A percentile compares a stretch with the other conserved stretches of the same genome.
Evolutionary conservation across 352 stramenopile genomes (phyloP).

Genomic region (Hyaloperonospora arabidopsidis): DNA sequence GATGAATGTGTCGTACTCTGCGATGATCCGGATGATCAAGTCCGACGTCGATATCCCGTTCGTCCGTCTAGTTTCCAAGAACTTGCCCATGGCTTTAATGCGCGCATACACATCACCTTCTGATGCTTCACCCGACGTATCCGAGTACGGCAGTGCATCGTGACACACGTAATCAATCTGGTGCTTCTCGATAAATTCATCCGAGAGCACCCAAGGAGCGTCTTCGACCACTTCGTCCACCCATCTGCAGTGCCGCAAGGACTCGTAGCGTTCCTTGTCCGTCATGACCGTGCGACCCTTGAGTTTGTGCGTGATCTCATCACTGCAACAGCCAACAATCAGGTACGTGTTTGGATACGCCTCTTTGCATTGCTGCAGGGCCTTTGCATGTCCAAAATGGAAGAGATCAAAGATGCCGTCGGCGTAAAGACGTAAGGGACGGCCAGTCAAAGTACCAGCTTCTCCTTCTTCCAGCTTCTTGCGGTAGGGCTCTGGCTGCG

Average conservation of each 20-base stretch:
- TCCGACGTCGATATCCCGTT: conserved; percentile 87
- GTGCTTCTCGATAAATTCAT: conserved; percentile 79
- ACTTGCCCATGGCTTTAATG: conserved; percentile 83
- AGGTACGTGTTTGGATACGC: conserved; percentile 81
- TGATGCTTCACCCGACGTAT: conserved; percentile 57
- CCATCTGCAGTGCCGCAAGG: conserved; percentile 79
- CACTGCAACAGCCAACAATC: conserved; percentile 82
- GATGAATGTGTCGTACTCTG: conserved; percentile 90
- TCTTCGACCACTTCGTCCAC: conserved; percentile 84
- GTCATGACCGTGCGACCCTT: conserved; percentile 86
- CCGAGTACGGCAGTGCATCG: conserved; percentile 80
- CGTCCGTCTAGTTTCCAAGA: conserved; percentile 76
- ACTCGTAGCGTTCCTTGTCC: conserved; percentile 83
- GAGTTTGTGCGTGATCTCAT: conserved; percentile 81
- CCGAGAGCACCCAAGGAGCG: conserved; percentile 79
- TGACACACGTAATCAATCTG: conserved; percentile 87
- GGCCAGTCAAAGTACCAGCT: conserved; percentile 60
- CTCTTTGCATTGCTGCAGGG: conserved; percentile 82
- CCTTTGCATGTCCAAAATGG: conserved; percentile 83
- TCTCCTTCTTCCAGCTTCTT: conserved; percentile 54
- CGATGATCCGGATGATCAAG: conserved; percentile 86
- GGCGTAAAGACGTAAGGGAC: conserved; percentile 76
- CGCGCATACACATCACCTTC: conserved; percentile 81
- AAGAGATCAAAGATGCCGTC: conserved; percentile 88
- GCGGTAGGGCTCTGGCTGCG: conserved; percentile 47